These are phyloP conservation scores for Stephanodiscus triporus DNA, from an alignment of 108 stramenopile species.

Conservation along the genomic window DNA sequence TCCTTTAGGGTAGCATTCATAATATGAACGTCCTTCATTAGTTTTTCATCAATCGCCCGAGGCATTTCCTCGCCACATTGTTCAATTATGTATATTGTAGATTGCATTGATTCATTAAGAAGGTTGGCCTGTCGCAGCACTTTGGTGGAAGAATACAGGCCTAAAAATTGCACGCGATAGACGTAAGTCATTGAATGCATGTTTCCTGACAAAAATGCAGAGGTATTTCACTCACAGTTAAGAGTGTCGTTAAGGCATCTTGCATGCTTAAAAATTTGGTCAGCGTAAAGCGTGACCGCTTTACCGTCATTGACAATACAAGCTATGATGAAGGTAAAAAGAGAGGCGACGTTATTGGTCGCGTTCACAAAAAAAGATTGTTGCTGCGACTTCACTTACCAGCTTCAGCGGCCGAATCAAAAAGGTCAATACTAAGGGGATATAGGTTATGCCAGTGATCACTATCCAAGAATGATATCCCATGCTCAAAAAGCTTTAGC, in stretches of 20 bases:
- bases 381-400: slow-evolving; percentile 13
- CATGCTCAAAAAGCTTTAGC: slow-evolving; percentile 18
- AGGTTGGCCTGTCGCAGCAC: neutral
- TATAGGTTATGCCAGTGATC: slow-evolving; percentile 32
- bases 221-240: neutral
- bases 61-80: neutral
- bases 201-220: neutral
- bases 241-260: neutral
- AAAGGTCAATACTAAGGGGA: slow-evolving; percentile 23
- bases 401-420: slow-evolving; percentile 21
- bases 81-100: neutral
- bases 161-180: neutral
- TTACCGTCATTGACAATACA: neutral
- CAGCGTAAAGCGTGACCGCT: neutral
- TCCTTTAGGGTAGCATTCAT: neutral
- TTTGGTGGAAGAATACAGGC: neutral
- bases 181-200: neutral
- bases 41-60: neutral
- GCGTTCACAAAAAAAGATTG: neutral
- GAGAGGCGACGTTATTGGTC: slow-evolving; percentile 1
- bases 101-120: neutral
- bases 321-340: slow-evolving; percentile 1
- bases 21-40: neutral
- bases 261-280: neutral
- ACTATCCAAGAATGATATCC: slow-evolving; percentile 26